phyloP scores from a whole-genome alignment of 306 rosid species.

The Crotalaria pallida region DNA sequence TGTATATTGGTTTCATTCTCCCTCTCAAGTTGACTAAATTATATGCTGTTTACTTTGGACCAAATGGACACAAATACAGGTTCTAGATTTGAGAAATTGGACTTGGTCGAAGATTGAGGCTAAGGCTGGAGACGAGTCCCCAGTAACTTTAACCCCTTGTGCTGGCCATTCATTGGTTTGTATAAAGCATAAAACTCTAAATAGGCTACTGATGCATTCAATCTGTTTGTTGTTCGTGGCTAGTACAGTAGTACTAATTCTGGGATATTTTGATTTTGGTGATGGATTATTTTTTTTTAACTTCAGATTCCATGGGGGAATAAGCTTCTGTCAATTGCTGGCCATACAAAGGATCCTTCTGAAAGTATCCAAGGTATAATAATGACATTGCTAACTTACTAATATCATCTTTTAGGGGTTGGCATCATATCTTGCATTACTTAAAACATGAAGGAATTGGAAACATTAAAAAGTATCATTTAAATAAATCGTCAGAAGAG shows the following conservation, averaged over 20 bases:
- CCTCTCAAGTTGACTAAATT: constrained; percentile 1
- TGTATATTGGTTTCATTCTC: background rate
- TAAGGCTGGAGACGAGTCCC: constrained; percentile 47
- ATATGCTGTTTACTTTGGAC: background rate
- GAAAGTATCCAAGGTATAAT: constrained; percentile 74
- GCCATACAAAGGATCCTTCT: constrained; percentile 77
- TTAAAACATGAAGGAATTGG: background rate
- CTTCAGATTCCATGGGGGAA: constrained; percentile 78
- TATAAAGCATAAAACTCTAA: constrained; percentile 14
- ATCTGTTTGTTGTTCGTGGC: constrained; percentile 7
- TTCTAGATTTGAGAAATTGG: constrained; percentile 89
- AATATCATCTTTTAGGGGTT: constrained; percentile 13
- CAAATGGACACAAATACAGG: constrained; percentile 43
- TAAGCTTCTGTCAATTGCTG: constrained; percentile 79
- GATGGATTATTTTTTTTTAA: background rate
- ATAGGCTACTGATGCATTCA: background rate
- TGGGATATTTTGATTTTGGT: constrained; percentile 5
- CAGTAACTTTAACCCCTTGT: constrained; percentile 51
- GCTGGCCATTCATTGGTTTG: constrained; percentile 98
- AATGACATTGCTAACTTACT: background rate
- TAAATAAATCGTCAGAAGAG: background rate
- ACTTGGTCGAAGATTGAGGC: constrained; percentile 77
- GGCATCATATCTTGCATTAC: constrained; percentile 11
- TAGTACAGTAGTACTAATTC: constrained; percentile 10
- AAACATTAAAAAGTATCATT: background rate